A percentile compares a stretch with the other conserved stretches of the same genome.
phyloP scores from a whole-genome alignment of 805 yeast genomes.

The Saccharomyces jurei region DNA sequence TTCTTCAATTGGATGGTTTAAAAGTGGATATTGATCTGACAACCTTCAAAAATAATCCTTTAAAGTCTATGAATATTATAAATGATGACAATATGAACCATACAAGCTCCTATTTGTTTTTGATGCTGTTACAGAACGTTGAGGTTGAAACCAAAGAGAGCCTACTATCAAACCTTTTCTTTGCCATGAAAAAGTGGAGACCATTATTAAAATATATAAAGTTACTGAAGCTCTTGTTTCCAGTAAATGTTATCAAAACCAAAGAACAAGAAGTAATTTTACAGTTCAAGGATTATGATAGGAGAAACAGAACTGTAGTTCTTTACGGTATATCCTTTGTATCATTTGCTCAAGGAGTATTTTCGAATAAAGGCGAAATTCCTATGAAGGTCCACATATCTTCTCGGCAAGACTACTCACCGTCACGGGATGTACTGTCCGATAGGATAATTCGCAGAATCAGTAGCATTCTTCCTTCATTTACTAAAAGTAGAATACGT shows the following conservation, averaged over 20 bases:
- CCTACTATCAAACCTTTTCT: conserved; percentile 1
- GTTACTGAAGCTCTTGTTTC: conserved; percentile 13
- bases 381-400: background rate
- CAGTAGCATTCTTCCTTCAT: background rate
- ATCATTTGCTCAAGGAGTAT: background rate
- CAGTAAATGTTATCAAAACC: conserved; percentile 3
- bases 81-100: background rate
- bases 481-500: background rate
- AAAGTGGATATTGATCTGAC: background rate
- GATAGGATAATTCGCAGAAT: background rate
- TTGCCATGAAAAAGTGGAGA: conserved; percentile 3
- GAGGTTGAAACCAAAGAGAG: background rate
- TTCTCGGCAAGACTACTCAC: background rate
- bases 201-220: conserved; percentile 9
- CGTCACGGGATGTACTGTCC: background rate
- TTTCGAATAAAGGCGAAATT: background rate
- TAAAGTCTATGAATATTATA: background rate
- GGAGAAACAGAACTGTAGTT: conserved; percentile 7
- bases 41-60: background rate
- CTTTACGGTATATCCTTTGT: conserved; percentile 7
- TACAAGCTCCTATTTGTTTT: conserved; percentile 1
- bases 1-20: conserved; percentile 1
- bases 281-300: conserved; percentile 12
- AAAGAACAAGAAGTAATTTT: conserved; percentile 2
- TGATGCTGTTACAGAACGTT: background rate